Evolutionary conservation across 345 rosid species (phyloP), one percentile per base, ranked within the genome.

Genomic region (Corchorus capsularis): DNA sequence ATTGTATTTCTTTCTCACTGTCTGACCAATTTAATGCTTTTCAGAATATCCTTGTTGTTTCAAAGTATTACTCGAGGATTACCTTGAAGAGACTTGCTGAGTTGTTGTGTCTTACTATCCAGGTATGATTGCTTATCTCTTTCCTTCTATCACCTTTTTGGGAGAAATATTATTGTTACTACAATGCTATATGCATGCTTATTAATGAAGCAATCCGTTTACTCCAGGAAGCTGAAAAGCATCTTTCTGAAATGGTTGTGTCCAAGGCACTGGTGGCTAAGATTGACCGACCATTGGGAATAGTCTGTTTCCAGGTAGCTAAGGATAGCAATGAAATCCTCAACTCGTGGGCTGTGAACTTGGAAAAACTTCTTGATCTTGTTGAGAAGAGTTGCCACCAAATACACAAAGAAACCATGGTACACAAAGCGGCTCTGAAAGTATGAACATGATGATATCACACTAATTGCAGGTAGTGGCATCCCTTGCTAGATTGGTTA

Each of bases 201-300:
- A 72, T 67, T 34, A 72, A 5, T 1, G 65, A 1, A 27, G 0
- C 35, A 5, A 63, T 16, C 55, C 4, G 49, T 54, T 19, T n/a
- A 74, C 59, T 85, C 59, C 84, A 93, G 98, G 97, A 90, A 84
- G 86, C 96, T 47, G 99, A 95, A 90, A 96, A 91, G 90, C 91
- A 94, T 85, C 93, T 96, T 5, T 96, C 98, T 0, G 99, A 96
- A 59, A 96, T 96, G 99, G 99, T 96, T 3, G 99, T 96, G 69
- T 94, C 97, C 55, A 96, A 91, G 83, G 89, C 97, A 65, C 83
- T 96, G 69, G 87, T 91, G 74, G 97, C 98, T 17, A 96, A 94
- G 86, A 93, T 96, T 63, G 97, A 96, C 83, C 84, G 99, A 83
- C 99, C 98, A 15, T 61, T 76, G 81, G 92, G 92, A 79, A 78